Base-by-base conservation (phyloP, 257 asterid species). In the Agastache rugosa region DNA sequence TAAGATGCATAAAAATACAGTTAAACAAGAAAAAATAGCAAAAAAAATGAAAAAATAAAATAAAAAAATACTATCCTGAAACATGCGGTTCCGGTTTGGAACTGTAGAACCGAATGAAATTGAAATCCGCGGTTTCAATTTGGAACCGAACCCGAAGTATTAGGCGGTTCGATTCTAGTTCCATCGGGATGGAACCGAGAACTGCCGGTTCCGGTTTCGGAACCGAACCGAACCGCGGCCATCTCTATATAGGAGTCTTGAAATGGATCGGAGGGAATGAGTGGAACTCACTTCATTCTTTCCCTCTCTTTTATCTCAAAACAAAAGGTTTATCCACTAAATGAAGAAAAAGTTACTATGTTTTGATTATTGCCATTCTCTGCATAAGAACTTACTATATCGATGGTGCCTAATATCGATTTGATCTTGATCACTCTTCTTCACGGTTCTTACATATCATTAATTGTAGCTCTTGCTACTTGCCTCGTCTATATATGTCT, bases 361-460 rank as follows among this genome's bases (percentile, higher is more conserved):
- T n/a, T 27, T 63, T 4, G 60, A 19, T 35, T 47, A 9, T 44
- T 47, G 14, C 3, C 12, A 25, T 7, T 4, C 8, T 50, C 31
- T 16, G 11, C 67, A 10, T 20, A 27, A 17, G 58, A 61, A 19
- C 1, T 47, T 27, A 20, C n/a, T 17, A 39, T 31, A 14, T n/a
- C 76, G 20, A 82, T 82, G 85, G 19, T 75, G 44, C 81, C 77
- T 12, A 76, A 67, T 67, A 48, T 66, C 12, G 83, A 82, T 60
- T 73, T 86, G 15, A 51, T 86, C 73, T 71, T 84, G 22, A 27
- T 83, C 15, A 39, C 84, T 11, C 80, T 86, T 67, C 63, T 86
- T 56, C 81, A 82, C 27, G 82, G 79, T 68, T 80, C 78, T 4
- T 48, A 77, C 73, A 23, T 81, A 65, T 78, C 80, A 25, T 65